A percentile compares a stretch with the other conserved stretches of the same genome.
These are phyloP conservation scores for Chrysanthemum seticuspe DNA, from an alignment of 129 eudicot species.

Conservation along the genomic window DNA sequence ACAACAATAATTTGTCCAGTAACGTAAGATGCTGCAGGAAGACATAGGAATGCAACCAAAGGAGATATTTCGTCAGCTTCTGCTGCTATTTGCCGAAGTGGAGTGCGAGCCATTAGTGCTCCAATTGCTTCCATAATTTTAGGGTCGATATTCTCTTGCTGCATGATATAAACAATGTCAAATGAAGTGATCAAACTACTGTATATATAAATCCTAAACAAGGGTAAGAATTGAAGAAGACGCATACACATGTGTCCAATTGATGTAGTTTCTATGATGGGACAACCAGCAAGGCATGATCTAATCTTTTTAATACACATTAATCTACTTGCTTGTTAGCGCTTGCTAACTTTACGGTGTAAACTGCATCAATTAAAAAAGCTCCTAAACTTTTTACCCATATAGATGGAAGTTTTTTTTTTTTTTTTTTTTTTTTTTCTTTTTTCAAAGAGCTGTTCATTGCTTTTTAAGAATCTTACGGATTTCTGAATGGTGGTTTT, in stretches of 20 bases:
- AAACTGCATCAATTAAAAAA: not conserved
- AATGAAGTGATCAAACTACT: not conserved
- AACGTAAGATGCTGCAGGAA: slow-evolving; percentile 69
- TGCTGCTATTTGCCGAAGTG: slow-evolving; percentile 54
- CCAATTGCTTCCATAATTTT: slow-evolving; percentile 19
- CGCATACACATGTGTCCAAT: no score
- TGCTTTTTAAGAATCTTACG: slow-evolving; percentile 20
- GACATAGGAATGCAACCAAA: slow-evolving; percentile 72
- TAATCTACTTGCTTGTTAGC: no score
- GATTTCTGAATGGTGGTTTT: slow-evolving; percentile 34
- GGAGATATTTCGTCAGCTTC: slow-evolving; percentile 67
- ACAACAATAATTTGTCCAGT: slow-evolving; percentile 67
- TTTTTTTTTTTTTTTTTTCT: no score
- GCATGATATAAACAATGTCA: not conserved
- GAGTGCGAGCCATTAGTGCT: slow-evolving; percentile 45
- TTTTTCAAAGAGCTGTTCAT: not conserved
- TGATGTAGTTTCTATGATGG: no score
- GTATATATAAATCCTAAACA: not conserved
- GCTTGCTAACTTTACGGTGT: no score
- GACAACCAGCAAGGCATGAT: no score
- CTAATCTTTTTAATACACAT: no score
- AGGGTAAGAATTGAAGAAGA: no score
- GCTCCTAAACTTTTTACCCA: not conserved
- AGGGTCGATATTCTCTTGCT: slow-evolving; percentile 42
- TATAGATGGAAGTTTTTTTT: not conserved